Evolutionary conservation across 2,329 filamentous ascomycete genomes (phyloP).

Genomic region (Didymella segeticola): DNA sequence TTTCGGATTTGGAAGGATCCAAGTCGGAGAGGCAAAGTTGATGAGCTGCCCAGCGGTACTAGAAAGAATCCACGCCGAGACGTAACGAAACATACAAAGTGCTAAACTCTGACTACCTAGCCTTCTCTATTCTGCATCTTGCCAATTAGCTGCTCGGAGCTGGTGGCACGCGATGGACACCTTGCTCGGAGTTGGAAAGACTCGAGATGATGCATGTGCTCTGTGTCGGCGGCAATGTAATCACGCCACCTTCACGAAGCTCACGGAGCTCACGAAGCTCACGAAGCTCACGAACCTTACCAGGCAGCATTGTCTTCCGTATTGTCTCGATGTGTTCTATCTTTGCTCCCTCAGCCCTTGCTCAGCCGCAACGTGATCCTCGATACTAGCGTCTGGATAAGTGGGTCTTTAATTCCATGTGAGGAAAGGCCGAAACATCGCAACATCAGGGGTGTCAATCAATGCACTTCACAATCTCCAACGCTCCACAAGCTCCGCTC

Average conservation of each 20-base stretch:
- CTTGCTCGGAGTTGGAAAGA: not conserved
- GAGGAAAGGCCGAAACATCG: conserved; percentile 3
- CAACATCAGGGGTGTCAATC: conserved; percentile 1
- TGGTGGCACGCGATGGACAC: too few relatives aligned
- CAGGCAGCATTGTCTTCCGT: not conserved
- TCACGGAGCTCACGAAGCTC: not conserved
- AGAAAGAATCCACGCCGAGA: too few relatives aligned
- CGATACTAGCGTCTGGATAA: not conserved
- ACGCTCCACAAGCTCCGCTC: conserved; percentile 10
- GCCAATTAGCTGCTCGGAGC: too few relatives aligned
- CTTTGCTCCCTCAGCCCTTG: not conserved
- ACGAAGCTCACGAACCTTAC: not conserved
- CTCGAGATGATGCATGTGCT: not conserved
- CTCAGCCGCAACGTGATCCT: conserved; percentile 9
- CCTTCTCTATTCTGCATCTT: too few relatives aligned
- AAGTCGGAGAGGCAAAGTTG: too few relatives aligned
- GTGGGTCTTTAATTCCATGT: not conserved
- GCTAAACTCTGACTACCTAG: too few relatives aligned
- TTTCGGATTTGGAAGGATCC: too few relatives aligned
- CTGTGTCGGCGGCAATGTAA: not conserved
- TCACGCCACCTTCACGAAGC: not conserved
- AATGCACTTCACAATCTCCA: conserved; percentile 12
- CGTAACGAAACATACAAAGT: too few relatives aligned
- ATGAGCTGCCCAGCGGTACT: too few relatives aligned
- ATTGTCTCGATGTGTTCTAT: not conserved